Evolutionary conservation across 192 early-diverging fungal species (phyloP).

Genomic region (Coemansia sp.): DNA sequence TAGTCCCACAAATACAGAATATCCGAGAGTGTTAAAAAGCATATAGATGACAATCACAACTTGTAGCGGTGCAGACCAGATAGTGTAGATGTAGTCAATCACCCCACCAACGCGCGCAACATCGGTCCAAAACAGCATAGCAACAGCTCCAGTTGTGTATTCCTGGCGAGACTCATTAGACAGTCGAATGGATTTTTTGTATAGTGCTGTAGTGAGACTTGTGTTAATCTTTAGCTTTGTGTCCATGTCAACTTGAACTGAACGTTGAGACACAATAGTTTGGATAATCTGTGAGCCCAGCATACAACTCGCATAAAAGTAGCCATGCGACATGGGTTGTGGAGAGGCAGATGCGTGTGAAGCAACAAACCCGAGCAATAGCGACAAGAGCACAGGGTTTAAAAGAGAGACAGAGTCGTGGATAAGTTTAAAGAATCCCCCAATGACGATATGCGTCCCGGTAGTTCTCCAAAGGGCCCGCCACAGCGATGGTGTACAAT

Average conservation of each 20-base stretch:
- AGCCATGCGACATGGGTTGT: slow-evolving; percentile 71
- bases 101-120: slow-evolving; percentile 66
- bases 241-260: slow-evolving; percentile 77
- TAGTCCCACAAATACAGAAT: slow-evolving; percentile 84
- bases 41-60: slow-evolving; percentile 74
- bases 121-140: slow-evolving; percentile 69
- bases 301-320: slow-evolving; percentile 82
- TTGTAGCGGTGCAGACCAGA: slow-evolving; percentile 81
- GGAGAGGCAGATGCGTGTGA: slow-evolving; percentile 38
- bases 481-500: slow-evolving; percentile 66
- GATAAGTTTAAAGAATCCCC: slow-evolving; percentile 74
- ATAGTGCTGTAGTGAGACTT: slow-evolving; percentile 79
- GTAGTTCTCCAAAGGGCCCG: slow-evolving; percentile 63
- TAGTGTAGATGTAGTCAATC: slow-evolving; percentile 70
- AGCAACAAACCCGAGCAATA: slow-evolving; percentile 67
- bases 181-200: slow-evolving; percentile 80
- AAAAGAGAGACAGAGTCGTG: slow-evolving; percentile 80
- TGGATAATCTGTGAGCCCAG: slow-evolving; percentile 71
- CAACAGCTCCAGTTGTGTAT: slow-evolving; percentile 80
- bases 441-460: slow-evolving; percentile 69
- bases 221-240: slow-evolving; percentile 75
- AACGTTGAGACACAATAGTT: slow-evolving; percentile 83
- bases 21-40: slow-evolving; percentile 83
- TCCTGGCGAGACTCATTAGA: slow-evolving; percentile 77
- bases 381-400: slow-evolving; percentile 76